Percentiles rank a stretch among this genome's conserved stretches.
These are phyloP conservation scores for Fusarium sp. DNA, from an alignment of 2,329 filamentous ascomycete genomes.

Conservation along the genomic window DNA sequence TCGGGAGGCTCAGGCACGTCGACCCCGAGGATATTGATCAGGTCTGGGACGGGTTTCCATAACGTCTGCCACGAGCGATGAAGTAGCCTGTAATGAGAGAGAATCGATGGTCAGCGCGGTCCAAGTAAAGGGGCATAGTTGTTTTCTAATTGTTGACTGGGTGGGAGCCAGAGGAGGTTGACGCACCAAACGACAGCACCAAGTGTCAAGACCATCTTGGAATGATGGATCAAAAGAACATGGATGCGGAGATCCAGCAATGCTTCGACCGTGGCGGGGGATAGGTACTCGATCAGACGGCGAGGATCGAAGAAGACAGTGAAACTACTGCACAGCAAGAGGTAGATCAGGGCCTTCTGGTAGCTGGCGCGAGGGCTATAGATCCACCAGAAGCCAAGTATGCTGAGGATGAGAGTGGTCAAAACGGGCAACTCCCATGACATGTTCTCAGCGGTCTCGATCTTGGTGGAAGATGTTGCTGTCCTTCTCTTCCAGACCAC, in stretches of 20 bases:
- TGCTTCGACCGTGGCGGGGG: constrained; percentile 42
- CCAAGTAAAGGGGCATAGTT: not conserved
- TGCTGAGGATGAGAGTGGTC: constrained; percentile 52
- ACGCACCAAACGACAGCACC: constrained; percentile 64
- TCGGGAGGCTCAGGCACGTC: constrained; percentile 92
- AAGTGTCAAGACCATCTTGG: constrained; percentile 64
- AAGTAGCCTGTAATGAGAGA: constrained; percentile 69
- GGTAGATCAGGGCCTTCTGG: constrained; percentile 46
- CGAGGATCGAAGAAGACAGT: constrained; percentile 48
- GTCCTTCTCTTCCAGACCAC: constrained; percentile 34
- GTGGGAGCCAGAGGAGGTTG: not conserved
- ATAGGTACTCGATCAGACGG: constrained; percentile 44
- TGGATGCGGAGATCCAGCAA: constrained; percentile 57
- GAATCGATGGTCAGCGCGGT: constrained; percentile 20
- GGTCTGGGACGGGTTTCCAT: constrained; percentile 87
- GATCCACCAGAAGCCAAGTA: constrained; percentile 51
- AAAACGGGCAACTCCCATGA: constrained; percentile 55
- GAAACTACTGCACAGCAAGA: constrained; percentile 46
- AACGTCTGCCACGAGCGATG: constrained; percentile 89
- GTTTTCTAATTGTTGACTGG: not conserved
- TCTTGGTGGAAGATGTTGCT: constrained; percentile 33
- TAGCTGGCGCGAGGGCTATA: constrained; percentile 46
- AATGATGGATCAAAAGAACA: constrained; percentile 58
- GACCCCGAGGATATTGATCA: constrained; percentile 90
- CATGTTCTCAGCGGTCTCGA: constrained; percentile 52